Base-by-base conservation (phyloP, 2,329 filamentous ascomycete species). In the Xylariaceae sp. region DNA sequence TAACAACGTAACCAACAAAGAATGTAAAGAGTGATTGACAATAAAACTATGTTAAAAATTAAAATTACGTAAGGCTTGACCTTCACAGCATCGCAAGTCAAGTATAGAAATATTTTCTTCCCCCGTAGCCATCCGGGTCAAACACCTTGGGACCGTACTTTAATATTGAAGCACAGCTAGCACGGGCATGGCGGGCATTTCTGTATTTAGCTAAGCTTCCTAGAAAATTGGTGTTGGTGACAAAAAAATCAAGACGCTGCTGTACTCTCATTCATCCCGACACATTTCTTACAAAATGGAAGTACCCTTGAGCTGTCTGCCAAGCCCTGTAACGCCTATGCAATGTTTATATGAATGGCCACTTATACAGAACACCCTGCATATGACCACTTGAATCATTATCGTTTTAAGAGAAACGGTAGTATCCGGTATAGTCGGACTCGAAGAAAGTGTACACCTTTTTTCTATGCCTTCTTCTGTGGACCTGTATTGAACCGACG, bases 391-490 rank as follows among this genome's bases (percentile, higher is more conserved):
- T 44, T 35, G 21, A 16, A 10, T 24, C 52, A 39, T 47, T 46
- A 32, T 46, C 47, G 21, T 16, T n/a, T n/a, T 42, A 43, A 27
- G 40, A 49, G 32, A 43, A 13, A 27, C 49, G 33, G 37, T 27
- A 27, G 15, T 36, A n/a, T 32, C 47, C 40, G 36, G 41, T 50
- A 33, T 45, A 47, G 21, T 21, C 29, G 27, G 37, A 13, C 24
- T 26, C 13, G 9, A 36, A 27, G 35, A 48, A 46, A 44, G 13
- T 49, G 53, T 40, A 40, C 36, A n/a, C n/a, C n/a, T 37, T 57
- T 52, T 53, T 50, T 56, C 49, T 56, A 47, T 45, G 30, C 53
- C 45, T 36, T 56, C 42, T 46, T 42, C 37, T 40, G 30, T 37
- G 32, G 29, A 32, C 40, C 41, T 56, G 45, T 54, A 55, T 52